Evolutionary conservation across 140 eudicot species (phyloP).

Genomic region (Cichorium intybus): DNA sequence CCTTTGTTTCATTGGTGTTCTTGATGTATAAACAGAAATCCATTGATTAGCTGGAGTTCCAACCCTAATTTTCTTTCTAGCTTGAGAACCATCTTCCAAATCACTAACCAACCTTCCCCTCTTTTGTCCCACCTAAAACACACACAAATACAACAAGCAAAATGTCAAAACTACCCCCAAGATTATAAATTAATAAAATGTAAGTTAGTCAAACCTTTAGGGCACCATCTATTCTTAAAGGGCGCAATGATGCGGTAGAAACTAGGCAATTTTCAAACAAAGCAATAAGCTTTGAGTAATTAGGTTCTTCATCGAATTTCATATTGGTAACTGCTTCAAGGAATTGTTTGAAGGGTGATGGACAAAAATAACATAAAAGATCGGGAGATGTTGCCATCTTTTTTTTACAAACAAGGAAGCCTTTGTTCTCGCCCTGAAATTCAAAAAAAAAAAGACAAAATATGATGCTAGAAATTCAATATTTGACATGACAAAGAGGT

Average conservation of each 20-base stretch:
- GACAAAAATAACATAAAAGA: constrained; percentile 55
- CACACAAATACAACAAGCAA: background rate
- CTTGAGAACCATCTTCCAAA: constrained; percentile 54
- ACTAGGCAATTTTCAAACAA: constrained; percentile 45
- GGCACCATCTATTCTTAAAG: constrained; percentile 61
- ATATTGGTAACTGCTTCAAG: constrained; percentile 59
- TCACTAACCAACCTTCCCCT: constrained; percentile 48
- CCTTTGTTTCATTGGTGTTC: constrained; percentile 65
- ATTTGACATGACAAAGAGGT: background rate
- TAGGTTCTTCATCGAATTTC: constrained; percentile 63
- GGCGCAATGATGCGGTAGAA: constrained; percentile 48
- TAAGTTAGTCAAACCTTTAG: constrained; percentile 37
- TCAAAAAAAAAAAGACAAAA: constrained; percentile 2
- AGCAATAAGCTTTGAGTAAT: constrained; percentile 54
- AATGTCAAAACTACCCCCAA: background rate
- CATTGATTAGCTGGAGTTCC: constrained; percentile 66
- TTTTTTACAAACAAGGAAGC: constrained; percentile 63
- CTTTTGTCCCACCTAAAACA: constrained; percentile 57
- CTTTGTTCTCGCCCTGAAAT: constrained; percentile 63
- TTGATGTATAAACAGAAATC: constrained; percentile 51
- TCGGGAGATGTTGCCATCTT: constrained; percentile 67
- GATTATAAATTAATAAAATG: background rate
- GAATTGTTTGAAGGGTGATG: constrained; percentile 54
- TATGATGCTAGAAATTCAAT: background rate
- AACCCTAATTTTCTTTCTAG: constrained; percentile 58